Percentiles rank a stretch among this genome's conserved stretches.
phyloP scores from a whole-genome alignment of 768 basidiomycete species.

The Boletus sp. region DNA sequence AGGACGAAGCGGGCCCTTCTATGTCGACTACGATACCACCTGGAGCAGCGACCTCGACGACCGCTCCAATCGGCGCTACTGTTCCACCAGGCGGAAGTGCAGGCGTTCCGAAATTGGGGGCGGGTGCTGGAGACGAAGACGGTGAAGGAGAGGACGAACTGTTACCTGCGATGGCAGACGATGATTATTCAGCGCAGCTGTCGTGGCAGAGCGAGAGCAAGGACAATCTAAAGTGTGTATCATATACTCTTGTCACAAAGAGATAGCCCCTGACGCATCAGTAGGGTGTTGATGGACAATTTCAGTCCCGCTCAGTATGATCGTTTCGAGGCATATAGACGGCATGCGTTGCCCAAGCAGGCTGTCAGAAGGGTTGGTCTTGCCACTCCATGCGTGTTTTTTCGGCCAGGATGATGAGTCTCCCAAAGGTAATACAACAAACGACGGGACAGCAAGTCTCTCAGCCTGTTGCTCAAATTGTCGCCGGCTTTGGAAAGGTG shows the following conservation, averaged over 20 bases:
- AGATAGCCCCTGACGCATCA: neutral
- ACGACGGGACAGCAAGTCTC: conserved; percentile 79
- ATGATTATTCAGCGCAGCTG: conserved; percentile 81
- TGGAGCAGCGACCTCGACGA: neutral
- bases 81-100: neutral
- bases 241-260: neutral
- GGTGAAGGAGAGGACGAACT: conserved; percentile 78
- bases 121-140: conserved; percentile 40
- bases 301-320: conserved; percentile 83
- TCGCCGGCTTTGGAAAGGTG: conserved; percentile 87
- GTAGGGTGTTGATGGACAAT: conserved; percentile 85
- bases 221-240: conserved; percentile 73
- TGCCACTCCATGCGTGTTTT: neutral
- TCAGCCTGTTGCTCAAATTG: conserved; percentile 82
- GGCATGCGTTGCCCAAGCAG: conserved; percentile 81
- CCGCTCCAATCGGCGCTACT: neutral
- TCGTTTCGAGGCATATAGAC: conserved; percentile 83
- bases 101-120: conserved; percentile 13
- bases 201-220: conserved; percentile 87
- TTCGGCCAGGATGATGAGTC: neutral
- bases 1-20: conserved; percentile 21
- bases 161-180: conserved; percentile 83
- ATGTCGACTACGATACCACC: neutral
- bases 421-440: conserved; percentile 74
- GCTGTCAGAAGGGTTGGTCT: conserved; percentile 69